Evolutionary conservation across 192 early-diverging fungal species (phyloP).

Genomic region (Backusella sp.): DNA sequence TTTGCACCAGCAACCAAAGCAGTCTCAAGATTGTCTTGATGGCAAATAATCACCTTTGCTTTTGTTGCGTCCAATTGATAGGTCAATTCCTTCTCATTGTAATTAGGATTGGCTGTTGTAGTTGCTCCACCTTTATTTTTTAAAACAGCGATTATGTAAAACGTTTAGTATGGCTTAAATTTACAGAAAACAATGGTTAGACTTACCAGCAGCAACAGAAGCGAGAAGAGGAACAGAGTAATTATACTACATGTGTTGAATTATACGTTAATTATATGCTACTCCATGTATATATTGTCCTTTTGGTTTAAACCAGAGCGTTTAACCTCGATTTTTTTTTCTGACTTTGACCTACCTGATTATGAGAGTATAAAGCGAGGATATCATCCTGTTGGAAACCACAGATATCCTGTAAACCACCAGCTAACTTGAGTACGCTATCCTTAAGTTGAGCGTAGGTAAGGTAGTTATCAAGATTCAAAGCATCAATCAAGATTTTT

Average conservation of each 20-base stretch:
- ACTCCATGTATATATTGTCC: neutral
- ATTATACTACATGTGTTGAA: slow-evolving; percentile 24
- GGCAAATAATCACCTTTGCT: slow-evolving; percentile 65
- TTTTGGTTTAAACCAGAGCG: neutral
- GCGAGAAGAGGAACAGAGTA: slow-evolving; percentile 31
- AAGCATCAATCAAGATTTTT: slow-evolving; percentile 43
- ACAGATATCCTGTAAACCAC: slow-evolving; percentile 28
- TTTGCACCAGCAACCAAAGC: slow-evolving; percentile 21
- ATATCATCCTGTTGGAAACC: slow-evolving; percentile 19
- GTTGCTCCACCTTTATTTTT: slow-evolving; percentile 55
- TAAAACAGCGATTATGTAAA: neutral
- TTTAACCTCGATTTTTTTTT: neutral
- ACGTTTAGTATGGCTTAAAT: slow-evolving; percentile 8
- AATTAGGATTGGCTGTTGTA: slow-evolving; percentile 79
- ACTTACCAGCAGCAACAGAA: slow-evolving; percentile 33
- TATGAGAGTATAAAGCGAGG: slow-evolving; percentile 24
- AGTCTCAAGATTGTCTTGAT: slow-evolving; percentile 17
- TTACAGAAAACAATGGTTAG: slow-evolving; percentile 21
- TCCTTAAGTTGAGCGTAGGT: slow-evolving; percentile 36
- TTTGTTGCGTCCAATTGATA: slow-evolving; percentile 72
- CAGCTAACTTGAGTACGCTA: slow-evolving; percentile 13
- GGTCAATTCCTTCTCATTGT: slow-evolving; percentile 72
- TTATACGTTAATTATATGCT: neutral
- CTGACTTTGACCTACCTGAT: slow-evolving; percentile 18
- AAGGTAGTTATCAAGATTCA: slow-evolving; percentile 22